These are phyloP conservation scores for Cylindrotheca fusiformis DNA, from an alignment of 108 stramenopile genomes.

Conservation along the genomic window DNA sequence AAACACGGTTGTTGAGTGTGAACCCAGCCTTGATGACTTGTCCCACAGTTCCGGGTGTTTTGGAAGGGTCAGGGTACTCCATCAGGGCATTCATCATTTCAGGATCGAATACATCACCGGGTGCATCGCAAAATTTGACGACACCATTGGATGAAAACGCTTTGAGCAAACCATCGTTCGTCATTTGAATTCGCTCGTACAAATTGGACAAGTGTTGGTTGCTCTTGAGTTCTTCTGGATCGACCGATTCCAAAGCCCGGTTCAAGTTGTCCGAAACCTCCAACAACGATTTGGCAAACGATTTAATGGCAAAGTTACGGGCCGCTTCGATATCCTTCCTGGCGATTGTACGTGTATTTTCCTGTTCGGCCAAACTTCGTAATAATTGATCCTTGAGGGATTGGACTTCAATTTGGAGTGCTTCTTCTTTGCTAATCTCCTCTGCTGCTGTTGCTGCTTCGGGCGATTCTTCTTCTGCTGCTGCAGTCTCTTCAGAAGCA, in stretches of 20 bases:
- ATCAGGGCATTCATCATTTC: constrained; percentile 94
- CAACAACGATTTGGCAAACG: constrained; percentile 85
- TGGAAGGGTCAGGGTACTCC: constrained; percentile 75
- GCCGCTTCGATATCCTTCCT: constrained; percentile 85
- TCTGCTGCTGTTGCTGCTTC: constrained; percentile 14
- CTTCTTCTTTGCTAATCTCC: constrained; percentile 15
- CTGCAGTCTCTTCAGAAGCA: constrained; percentile 6
- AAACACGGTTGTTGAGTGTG: constrained; percentile 89
- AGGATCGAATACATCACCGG: constrained; percentile 94
- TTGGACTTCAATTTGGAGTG: constrained; percentile 63
- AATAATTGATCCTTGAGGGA: constrained; percentile 79
- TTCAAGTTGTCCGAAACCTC: constrained; percentile 93
- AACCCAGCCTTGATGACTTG: constrained; percentile 96
- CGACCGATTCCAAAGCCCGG: constrained; percentile 79
- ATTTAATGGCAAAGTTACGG: constrained; percentile 77
- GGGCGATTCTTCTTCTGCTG: constrained; percentile 15
- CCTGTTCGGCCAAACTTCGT: constrained; percentile 92
- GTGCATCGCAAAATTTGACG: constrained; percentile 72
- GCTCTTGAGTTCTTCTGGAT: constrained; percentile 44
- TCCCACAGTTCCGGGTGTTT: constrained; percentile 78
- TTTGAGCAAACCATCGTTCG: constrained; percentile 81
- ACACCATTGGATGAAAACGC: constrained; percentile 85
- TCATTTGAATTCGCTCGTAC: constrained; percentile 92
- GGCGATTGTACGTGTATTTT: constrained; percentile 95
- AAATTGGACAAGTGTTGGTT: constrained; percentile 50